Percentiles rank a stretch among this genome's conserved stretches.
These are phyloP conservation scores for Fragaria nilgerrensis DNA, from an alignment of 306 rosid genomes.

Conservation along the genomic window DNA sequence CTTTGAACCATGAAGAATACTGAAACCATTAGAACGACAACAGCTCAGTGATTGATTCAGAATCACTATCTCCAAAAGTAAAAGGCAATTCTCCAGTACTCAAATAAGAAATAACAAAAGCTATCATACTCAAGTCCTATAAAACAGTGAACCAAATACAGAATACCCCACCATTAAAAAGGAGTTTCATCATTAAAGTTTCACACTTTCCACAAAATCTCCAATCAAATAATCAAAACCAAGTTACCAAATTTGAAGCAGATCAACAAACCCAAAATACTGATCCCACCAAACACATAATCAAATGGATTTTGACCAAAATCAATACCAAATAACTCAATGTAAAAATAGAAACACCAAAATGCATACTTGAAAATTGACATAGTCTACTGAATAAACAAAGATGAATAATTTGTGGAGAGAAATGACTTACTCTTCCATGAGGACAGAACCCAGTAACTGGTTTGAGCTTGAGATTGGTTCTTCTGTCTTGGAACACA, in stretches of 20 bases:
- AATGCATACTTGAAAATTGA: neutral
- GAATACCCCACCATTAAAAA: slow-evolving; percentile 8
- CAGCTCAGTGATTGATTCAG: slow-evolving; percentile 7
- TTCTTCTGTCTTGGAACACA: slow-evolving; percentile 32
- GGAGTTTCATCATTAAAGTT: neutral
- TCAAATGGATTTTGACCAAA: slow-evolving; percentile 15
- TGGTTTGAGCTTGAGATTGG: slow-evolving; percentile 38
- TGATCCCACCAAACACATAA: neutral
- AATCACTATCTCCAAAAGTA: slow-evolving; percentile 3
- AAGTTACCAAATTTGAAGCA: neutral
- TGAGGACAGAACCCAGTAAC: slow-evolving; percentile 37
- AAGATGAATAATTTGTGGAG: slow-evolving; percentile 31
- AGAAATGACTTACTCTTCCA: slow-evolving; percentile 27
- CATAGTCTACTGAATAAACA: neutral
- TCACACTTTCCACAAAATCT: neutral
- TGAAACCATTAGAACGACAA: slow-evolving; percentile 27
- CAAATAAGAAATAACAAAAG: neutral
- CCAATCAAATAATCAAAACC: neutral
- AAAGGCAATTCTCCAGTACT: neutral
- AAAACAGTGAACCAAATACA: neutral
- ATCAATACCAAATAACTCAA: slow-evolving; percentile 6
- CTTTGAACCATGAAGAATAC: slow-evolving; percentile 53
- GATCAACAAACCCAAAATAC: slow-evolving; percentile 11
- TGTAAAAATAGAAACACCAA: neutral
- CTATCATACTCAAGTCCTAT: neutral